These are phyloP conservation scores for Ananas comosus DNA, from an alignment of 176 grass and related monocot species.

Conservation along the genomic window DNA sequence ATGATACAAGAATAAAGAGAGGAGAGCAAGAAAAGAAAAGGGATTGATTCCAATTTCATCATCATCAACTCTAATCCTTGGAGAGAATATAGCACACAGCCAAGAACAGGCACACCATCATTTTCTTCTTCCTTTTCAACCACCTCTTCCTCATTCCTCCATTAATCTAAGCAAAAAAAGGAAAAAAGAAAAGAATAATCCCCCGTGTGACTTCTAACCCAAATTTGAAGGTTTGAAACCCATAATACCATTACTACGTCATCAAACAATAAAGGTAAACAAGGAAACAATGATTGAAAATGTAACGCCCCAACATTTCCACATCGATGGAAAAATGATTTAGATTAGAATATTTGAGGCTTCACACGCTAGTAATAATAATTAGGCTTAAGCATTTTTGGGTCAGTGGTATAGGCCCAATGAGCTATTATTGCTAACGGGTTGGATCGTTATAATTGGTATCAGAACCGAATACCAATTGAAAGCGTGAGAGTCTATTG, in stretches of 20 bases:
- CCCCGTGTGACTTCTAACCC: neutral
- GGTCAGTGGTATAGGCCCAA: too few species aligned
- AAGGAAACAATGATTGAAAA: neutral
- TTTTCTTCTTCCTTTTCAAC: conserved; percentile 10
- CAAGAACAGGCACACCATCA: neutral
- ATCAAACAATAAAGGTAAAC: neutral
- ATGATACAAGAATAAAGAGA: neutral
- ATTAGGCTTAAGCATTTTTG: too few species aligned
- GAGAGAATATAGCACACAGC: neutral
- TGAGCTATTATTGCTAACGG: too few species aligned
- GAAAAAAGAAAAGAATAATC: neutral
- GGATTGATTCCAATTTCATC: conserved; percentile 7
- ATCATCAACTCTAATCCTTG: neutral
- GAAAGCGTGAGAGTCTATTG: too few species aligned
- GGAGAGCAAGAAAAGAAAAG: neutral
- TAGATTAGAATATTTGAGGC: too few species aligned
- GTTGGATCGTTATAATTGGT: too few species aligned
- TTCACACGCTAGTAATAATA: too few species aligned
- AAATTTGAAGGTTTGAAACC: neutral
- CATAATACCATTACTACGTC: neutral
- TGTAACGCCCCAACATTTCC: too few species aligned
- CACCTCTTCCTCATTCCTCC: conserved; percentile 28
- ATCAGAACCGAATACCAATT: too few species aligned
- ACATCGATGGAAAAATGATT: too few species aligned
- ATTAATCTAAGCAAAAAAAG: neutral